Evolutionary conservation across 805 yeast species (phyloP).

Genomic region (Yarrowia osloensis): DNA sequence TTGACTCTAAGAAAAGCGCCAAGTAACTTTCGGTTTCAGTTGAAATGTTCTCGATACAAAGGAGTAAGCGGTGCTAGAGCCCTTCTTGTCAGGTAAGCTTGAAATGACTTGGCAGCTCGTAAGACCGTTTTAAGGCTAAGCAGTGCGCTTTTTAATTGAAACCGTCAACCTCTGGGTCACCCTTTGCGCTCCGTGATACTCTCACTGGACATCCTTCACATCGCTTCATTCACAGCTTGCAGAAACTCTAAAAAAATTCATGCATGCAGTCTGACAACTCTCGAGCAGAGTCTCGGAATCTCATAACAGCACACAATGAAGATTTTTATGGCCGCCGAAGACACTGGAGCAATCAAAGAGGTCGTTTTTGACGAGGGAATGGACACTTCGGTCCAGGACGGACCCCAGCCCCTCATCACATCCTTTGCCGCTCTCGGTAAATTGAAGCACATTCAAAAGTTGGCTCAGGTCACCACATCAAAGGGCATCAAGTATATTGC

Average conservation of each 20-base stretch:
- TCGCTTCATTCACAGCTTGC: background rate
- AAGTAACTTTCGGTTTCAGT: too few species aligned
- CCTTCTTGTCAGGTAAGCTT: too few species aligned
- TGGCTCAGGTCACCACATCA: constrained; percentile 25
- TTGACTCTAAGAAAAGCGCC: too few species aligned
- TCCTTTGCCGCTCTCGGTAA: constrained; percentile 48
- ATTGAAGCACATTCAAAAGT: constrained; percentile 41
- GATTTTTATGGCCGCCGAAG: constrained; percentile 54
- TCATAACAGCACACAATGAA: constrained; percentile 46
- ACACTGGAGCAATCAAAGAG: constrained; percentile 54
- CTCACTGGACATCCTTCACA: too few species aligned
- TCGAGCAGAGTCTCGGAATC: background rate
- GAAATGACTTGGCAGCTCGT: too few species aligned
- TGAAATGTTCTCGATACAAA: too few species aligned
- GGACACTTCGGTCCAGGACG: constrained; percentile 73
- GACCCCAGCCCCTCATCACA: constrained; percentile 61
- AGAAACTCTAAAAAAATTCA: constrained; percentile 22
- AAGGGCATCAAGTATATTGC: constrained; percentile 19
- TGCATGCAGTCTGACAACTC: background rate
- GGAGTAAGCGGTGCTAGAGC: too few species aligned
- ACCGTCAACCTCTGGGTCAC: too few species aligned
- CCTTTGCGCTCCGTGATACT: too few species aligned
- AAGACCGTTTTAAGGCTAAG: too few species aligned
- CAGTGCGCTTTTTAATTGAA: too few species aligned
- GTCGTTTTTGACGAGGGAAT: constrained; percentile 66